These are phyloP conservation scores for Backusella macrospora DNA, from an alignment of 192 early-diverging fungal species.

Conservation along the genomic window DNA sequence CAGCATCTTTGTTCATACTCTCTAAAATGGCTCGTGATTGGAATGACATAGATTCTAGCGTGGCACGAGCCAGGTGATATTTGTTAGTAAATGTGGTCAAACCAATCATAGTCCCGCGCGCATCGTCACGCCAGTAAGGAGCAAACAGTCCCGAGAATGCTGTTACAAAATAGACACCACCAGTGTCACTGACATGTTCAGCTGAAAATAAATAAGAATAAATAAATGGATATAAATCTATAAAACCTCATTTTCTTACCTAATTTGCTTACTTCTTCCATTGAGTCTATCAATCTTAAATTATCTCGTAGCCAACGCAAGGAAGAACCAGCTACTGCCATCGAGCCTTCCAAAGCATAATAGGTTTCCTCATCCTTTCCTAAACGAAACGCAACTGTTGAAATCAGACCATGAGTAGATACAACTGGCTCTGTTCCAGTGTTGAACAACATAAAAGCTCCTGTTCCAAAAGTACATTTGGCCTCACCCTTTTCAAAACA, in stretches of 20 bases:
- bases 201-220: conserved; percentile 37
- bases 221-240: no score
- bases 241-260: conserved; percentile 29
- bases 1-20: conserved; percentile 82
- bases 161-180: conserved; percentile 94
- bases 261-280: conserved; percentile 73
- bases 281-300: conserved; percentile 72
- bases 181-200: conserved; percentile 65
- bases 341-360: conserved; percentile 92
- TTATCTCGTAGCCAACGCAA: conserved; percentile 92
- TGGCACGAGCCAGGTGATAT: conserved; percentile 84
- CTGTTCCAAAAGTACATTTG: conserved; percentile 97
- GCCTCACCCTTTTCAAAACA: conserved; percentile 83
- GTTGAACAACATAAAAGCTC: conserved; percentile 95
- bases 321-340: conserved; percentile 89
- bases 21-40: conserved; percentile 86
- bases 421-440: conserved; percentile 76
- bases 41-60: conserved; percentile 88
- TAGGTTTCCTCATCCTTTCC: conserved; percentile 59
- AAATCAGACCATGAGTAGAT: conserved; percentile 83
- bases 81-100: conserved; percentile 91
- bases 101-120: conserved; percentile 83
- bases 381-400: conserved; percentile 89
- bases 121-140: conserved; percentile 94
- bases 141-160: conserved; percentile 95